A percentile compares a stretch with the other conserved stretches of the same genome.
Evolutionary conservation across 768 basidiomycete genomes (phyloP).

Genomic region (Botryobasidium botryosum): DNA sequence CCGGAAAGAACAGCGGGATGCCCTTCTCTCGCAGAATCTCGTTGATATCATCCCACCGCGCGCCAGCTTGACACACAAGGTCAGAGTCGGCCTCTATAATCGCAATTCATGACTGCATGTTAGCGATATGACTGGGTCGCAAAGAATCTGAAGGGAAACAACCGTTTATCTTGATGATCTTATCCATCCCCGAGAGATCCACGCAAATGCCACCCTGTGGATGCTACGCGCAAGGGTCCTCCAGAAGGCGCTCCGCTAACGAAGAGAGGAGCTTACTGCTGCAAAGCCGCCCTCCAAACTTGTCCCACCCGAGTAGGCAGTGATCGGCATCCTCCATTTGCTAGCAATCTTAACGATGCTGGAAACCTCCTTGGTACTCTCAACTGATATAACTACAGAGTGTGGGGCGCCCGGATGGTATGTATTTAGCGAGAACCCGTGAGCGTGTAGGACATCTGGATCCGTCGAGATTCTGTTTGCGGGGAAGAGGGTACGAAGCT

Average conservation of each 20-base stretch:
- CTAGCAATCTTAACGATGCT: slow-evolving; percentile 59
- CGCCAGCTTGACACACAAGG: slow-evolving; percentile 56
- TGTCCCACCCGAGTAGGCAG: slow-evolving; percentile 72
- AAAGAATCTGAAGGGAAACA: slow-evolving; percentile 10
- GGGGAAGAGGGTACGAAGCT: slow-evolving; percentile 9
- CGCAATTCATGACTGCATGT: too few species aligned
- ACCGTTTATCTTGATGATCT: slow-evolving; percentile 42
- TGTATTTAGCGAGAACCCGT: slow-evolving; percentile 54
- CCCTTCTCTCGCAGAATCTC: slow-evolving; percentile 39
- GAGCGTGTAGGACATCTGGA: slow-evolving; percentile 31
- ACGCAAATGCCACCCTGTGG: slow-evolving; percentile 40
- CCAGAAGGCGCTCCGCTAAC: too few species aligned
- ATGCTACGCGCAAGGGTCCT: too few species aligned
- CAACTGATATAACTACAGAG: slow-evolving; percentile 35
- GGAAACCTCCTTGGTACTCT: slow-evolving; percentile 66
- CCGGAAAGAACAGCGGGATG: slow-evolving; percentile 76
- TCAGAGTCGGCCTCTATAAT: slow-evolving; percentile 49
- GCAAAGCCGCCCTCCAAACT: slow-evolving; percentile 60
- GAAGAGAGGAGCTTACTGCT: too few species aligned
- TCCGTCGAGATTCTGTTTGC: slow-evolving; percentile 15
- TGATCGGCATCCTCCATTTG: slow-evolving; percentile 58
- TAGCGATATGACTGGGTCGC: too few species aligned
- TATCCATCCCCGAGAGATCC: slow-evolving; percentile 51
- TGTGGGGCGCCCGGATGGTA: slow-evolving; percentile 20
- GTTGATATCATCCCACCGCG: slow-evolving; percentile 60